Percentiles rank a stretch among this genome's conserved stretches.
These are phyloP conservation scores for Phytophthora fragariae DNA, from an alignment of 352 stramenopile genomes.

Conservation along the genomic window DNA sequence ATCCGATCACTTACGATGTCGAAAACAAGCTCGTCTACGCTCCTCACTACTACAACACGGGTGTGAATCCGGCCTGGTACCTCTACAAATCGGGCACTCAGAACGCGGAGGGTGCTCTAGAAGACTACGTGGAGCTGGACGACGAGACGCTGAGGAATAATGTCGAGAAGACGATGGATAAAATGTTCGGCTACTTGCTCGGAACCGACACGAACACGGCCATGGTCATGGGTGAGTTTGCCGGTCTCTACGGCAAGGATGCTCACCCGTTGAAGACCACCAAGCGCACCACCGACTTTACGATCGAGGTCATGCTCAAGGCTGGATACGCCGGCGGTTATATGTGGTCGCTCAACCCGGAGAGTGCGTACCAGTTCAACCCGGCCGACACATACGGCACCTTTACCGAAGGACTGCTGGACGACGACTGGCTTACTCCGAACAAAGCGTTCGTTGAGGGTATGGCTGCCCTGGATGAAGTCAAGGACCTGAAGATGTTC, in stretches of 20 bases:
- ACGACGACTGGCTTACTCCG: conserved; percentile 75
- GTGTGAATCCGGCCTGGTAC: conserved; percentile 68
- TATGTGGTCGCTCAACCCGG: conserved; percentile 84
- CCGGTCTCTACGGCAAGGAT: conserved; percentile 71
- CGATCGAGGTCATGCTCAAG: conserved; percentile 68
- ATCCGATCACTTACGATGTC: conserved; percentile 51
- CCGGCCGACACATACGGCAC: conserved; percentile 63
- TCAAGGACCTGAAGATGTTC: conserved; percentile 71
- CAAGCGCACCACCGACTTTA: conserved; percentile 72
- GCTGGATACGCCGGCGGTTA: conserved; percentile 67
- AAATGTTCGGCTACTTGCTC: conserved; percentile 77
- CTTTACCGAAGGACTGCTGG: conserved; percentile 72
- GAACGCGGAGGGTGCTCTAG: conserved; percentile 32
- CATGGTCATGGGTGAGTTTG: conserved; percentile 76
- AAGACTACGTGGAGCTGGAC: conserved; percentile 61
- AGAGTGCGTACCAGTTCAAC: conserved; percentile 83
- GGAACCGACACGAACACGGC: conserved; percentile 47
- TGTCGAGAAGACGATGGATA: conserved; percentile 68
- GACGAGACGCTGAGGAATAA: conserved; percentile 61
- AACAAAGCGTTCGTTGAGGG: conserved; percentile 70
- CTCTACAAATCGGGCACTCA: conserved; percentile 60
- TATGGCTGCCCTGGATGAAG: conserved; percentile 57
- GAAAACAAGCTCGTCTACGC: conserved; percentile 74
- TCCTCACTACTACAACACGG: conserved; percentile 85
- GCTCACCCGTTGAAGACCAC: conserved; percentile 59